Conservation (phyloP, 345 rosid genomes). For the Citrus glauca region DNA sequence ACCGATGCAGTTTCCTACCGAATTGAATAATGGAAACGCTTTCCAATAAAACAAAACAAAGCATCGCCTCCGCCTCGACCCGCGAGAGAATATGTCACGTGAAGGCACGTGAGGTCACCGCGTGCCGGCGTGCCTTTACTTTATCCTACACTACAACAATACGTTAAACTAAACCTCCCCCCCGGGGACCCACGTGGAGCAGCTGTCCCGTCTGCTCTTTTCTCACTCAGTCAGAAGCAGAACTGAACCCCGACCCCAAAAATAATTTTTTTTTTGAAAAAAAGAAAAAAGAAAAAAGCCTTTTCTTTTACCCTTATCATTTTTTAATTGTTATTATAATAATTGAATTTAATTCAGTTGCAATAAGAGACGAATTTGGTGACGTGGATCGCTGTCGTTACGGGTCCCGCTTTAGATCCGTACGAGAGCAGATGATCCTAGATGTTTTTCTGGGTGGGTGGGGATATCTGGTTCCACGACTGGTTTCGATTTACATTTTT, state of each 20-base stretch:
- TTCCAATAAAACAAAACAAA: background rate
- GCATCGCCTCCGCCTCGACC: background rate
- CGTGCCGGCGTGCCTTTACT: conserved; percentile 61
- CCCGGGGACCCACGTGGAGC: conserved; percentile 44
- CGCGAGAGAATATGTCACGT: conserved; percentile 43
- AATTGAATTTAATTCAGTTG: background rate
- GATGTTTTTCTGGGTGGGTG: background rate
- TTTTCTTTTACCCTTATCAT: background rate
- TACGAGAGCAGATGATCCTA: conserved; percentile 24
- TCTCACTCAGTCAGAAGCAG: background rate
- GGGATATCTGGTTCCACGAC: background rate
- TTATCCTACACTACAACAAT: conserved; percentile 21
- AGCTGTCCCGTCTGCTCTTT: conserved; percentile 32
- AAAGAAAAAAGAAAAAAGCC: background rate
- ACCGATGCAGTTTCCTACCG: too few species aligned
- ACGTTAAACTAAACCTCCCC: background rate
- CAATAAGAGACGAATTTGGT: conserved; percentile 7
- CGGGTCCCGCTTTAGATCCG: conserved; percentile 22
- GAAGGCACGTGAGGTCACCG: conserved; percentile 51
- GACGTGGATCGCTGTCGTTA: conserved; percentile 10
- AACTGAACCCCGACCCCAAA: too few species aligned
- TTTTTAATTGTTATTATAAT: background rate
- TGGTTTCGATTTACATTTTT: background rate
- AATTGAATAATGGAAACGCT: background rate
- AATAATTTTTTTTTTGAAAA: too few species aligned